Percentiles rank a stretch among this genome's conserved stretches.
Conservation (phyloP, 2,329 filamentous ascomycete genomes). For the Chrysoporthe puriensis region DNA sequence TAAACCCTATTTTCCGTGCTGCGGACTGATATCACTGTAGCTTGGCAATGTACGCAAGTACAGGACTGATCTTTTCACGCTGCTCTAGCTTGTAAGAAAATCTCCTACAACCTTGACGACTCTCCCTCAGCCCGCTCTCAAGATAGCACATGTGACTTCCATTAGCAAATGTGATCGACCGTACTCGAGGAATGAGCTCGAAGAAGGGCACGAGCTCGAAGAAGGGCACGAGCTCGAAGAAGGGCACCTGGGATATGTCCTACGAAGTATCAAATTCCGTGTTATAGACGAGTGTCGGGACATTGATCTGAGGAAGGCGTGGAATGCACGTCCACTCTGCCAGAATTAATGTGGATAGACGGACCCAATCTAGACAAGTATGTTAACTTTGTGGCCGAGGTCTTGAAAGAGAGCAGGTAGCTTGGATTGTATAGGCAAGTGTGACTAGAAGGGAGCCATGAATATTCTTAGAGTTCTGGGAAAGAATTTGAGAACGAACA, state of each 20-base stretch:
- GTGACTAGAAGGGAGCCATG: too few relatives aligned
- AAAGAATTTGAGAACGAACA: too few relatives aligned
- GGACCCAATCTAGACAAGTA: too few relatives aligned
- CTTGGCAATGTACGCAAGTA: too few relatives aligned
- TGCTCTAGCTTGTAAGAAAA: background rate
- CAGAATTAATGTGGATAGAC: conserved; percentile 1
- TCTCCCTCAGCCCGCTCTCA: background rate
- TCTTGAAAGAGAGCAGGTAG: too few relatives aligned
- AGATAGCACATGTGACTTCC: conserved; percentile 14
- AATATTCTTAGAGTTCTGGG: too few relatives aligned
- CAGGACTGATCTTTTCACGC: too few relatives aligned
- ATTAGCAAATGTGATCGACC: background rate
- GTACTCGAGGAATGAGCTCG: conserved; percentile 5
- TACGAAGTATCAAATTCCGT: conserved; percentile 35
- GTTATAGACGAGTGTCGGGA: conserved; percentile 34
- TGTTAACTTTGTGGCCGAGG: too few relatives aligned
- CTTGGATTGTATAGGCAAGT: too few relatives aligned
- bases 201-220: conserved; percentile 13
- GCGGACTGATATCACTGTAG: too few relatives aligned
- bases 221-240: conserved; percentile 11
- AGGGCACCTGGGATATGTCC: conserved; percentile 26
- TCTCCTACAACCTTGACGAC: conserved; percentile 4
- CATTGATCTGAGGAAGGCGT: conserved; percentile 31
- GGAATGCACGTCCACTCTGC: conserved; percentile 30
- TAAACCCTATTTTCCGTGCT: too few relatives aligned